These are phyloP conservation scores for Citrus sinensis DNA, from an alignment of 345 rosid species.

Conservation along the genomic window DVS_A1.0 CM039169.1:28920501-28921000, in stretches of 20 bases:
- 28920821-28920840: not conserved
- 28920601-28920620: not conserved
- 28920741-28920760: not conserved
- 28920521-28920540: conserved; percentile 1
- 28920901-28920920: conserved; percentile 1
- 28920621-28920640: not conserved
- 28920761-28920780: not conserved
- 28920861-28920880: not conserved
- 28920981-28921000: not conserved
- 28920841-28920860: not conserved
- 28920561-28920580: not conserved
- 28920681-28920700: not conserved
- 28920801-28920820: not conserved
- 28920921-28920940: not conserved
- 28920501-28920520: not conserved
- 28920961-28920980: conserved; percentile 27
- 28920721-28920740: not conserved
- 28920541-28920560: not conserved
- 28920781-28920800: no score
- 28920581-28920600: conserved; percentile 7
- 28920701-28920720: not conserved
- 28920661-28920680: not conserved
- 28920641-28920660: not conserved
- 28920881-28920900: not conserved
- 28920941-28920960: conserved; percentile 12